These are phyloP conservation scores for Paraphoma chrysanthemicola DNA, from an alignment of 2,329 filamentous ascomycete genomes.

Conservation along the genomic window DNA sequence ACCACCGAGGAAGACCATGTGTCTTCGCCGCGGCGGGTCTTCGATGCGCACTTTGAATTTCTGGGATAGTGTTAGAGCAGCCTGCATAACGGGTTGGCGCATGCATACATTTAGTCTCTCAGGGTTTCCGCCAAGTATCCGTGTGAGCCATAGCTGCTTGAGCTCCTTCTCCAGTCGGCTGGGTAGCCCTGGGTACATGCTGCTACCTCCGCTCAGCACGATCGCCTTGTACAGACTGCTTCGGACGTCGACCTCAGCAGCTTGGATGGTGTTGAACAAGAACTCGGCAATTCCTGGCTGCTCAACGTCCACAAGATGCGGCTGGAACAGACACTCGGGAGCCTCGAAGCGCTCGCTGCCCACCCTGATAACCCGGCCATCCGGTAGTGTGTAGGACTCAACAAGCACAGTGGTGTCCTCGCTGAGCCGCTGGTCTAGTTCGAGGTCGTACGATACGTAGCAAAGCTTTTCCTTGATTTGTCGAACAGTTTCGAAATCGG, in stretches of 20 bases:
- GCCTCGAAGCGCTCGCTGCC: conserved; percentile 98
- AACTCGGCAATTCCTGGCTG: conserved; percentile 97
- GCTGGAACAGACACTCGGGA: conserved; percentile 97
- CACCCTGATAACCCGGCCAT: conserved; percentile 93
- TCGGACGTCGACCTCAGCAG: conserved; percentile 93
- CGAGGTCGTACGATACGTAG: conserved; percentile 98
- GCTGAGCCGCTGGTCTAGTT: conserved; percentile 92
- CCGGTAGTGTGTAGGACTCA: conserved; percentile 95
- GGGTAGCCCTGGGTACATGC: conserved; percentile 98
- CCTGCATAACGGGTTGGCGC: conserved; percentile 5
- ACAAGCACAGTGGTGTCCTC: conserved; percentile 98
- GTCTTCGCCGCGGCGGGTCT: conserved; percentile 90
- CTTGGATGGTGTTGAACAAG: conserved; percentile 98
- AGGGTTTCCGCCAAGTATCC: conserved; percentile 87
- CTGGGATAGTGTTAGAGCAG: conserved; percentile 49
- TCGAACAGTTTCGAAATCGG: conserved; percentile 96
- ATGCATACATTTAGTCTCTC: conserved; percentile 76
- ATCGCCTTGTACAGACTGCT: conserved; percentile 96
- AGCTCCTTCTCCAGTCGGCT: conserved; percentile 97
- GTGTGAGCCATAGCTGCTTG: conserved; percentile 97
- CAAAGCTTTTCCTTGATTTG: conserved; percentile 99
- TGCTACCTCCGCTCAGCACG: conserved; percentile 93
- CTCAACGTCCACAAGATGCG: conserved; percentile 95
- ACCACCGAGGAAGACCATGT: conserved; percentile 99
- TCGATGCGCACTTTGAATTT: conserved; percentile 99